A percentile compares a stretch with the other conserved stretches of the same genome.
phyloP scores from a whole-genome alignment of 768 basidiomycete species.

The Cystobasidium ongulense region DNA sequence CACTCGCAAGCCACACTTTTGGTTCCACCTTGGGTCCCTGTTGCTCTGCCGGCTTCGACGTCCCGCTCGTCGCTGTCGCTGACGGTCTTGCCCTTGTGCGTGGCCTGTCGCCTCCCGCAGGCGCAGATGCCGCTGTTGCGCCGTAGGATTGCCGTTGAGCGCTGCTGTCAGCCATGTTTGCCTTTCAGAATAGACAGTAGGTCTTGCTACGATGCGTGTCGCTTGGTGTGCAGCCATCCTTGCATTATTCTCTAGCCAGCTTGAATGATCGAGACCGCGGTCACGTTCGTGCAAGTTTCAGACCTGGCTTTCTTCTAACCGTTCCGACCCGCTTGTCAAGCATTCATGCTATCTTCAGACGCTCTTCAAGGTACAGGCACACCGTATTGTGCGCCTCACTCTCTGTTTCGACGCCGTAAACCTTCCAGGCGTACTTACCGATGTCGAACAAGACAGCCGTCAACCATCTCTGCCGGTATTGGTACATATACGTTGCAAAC shows the following conservation, averaged over 20 bases:
- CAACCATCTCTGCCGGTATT: too few relatives aligned
- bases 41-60: background rate
- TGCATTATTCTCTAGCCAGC: background rate
- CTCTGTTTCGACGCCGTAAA: too few relatives aligned
- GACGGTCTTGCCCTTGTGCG: background rate
- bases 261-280: background rate
- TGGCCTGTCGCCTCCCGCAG: background rate
- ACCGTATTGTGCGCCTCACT: too few relatives aligned
- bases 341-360: too few relatives aligned
- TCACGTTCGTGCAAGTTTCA: background rate
- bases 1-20: conserved; percentile 27
- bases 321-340: too few relatives aligned
- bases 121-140: background rate
- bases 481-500: too few relatives aligned
- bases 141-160: conserved; percentile 13
- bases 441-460: too few relatives aligned
- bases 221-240: background rate
- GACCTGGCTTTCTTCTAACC: too few relatives aligned
- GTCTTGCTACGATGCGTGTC: background rate
- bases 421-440: too few relatives aligned
- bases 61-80: background rate
- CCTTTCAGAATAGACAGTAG: too few relatives aligned
- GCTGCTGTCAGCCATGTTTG: background rate
- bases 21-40: conserved; percentile 17
- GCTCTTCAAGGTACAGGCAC: too few relatives aligned